phyloP scores from a whole-genome alignment of 305 asterid species.

The Nicotiana rustica region DNA sequence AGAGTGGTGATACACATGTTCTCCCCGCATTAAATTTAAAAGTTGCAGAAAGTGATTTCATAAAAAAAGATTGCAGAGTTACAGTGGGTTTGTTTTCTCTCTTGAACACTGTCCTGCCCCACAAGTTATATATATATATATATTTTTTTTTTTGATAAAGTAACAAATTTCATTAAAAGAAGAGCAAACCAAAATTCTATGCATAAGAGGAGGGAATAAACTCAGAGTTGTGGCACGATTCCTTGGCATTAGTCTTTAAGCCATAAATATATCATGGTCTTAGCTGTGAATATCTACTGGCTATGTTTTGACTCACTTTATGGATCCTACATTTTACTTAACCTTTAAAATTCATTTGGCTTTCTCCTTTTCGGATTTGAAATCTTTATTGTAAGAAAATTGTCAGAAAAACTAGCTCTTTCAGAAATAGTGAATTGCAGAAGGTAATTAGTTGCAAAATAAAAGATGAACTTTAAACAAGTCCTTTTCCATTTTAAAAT shows the following conservation, averaged over 20 bases:
- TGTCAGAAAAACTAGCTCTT: neutral
- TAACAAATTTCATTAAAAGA: no score
- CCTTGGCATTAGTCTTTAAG: constrained; percentile 1
- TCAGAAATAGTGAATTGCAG: constrained; percentile 4
- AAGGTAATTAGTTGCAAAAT: constrained; percentile 25
- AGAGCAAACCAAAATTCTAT: neutral
- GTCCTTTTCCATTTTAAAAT: neutral
- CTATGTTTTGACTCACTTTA: neutral
- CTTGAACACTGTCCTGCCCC: neutral
- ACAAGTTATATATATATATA: neutral
- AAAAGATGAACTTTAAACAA: neutral
- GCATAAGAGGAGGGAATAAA: constrained; percentile 19
- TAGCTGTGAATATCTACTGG: neutral
- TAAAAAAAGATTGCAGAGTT: neutral
- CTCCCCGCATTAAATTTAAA: constrained; percentile 16
- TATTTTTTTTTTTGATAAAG: no score
- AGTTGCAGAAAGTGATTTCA: constrained; percentile 16
- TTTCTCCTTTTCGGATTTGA: neutral
- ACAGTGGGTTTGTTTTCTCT: neutral
- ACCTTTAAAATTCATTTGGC: constrained; percentile 13
- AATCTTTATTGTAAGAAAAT: neutral
- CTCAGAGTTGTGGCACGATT: neutral
- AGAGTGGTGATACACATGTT: constrained; percentile 10
- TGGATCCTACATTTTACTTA: constrained; percentile 16
- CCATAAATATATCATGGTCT: neutral